Conservation (phyloP, 2,329 filamentous ascomycete species). For the Xylariales sp. region DNA sequence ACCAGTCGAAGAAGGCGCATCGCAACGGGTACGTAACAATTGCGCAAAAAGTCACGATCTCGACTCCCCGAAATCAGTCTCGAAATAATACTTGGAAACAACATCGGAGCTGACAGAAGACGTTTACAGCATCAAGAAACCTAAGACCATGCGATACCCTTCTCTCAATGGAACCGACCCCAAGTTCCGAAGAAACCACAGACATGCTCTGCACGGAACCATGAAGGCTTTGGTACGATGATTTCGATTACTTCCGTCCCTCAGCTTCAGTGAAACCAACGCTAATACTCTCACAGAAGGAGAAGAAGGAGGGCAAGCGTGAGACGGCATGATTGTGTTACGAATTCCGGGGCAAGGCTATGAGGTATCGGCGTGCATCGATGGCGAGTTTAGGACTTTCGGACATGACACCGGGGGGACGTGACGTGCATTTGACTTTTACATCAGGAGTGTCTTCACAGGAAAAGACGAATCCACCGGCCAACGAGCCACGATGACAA, state of each 20-base stretch:
- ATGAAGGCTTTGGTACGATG: conserved; percentile 87
- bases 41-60: neutral
- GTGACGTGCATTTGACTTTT: conserved; percentile 29
- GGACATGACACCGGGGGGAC: conserved; percentile 29
- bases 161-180: conserved; percentile 98
- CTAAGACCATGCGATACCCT: conserved; percentile 97
- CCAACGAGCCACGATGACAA: conserved; percentile 25
- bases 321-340: conserved; percentile 61
- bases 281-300: conserved; percentile 73
- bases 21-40: conserved; percentile 79
- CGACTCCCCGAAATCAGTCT: too few species aligned
- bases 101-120: too few species aligned
- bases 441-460: conserved; percentile 24
- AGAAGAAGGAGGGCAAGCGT: conserved; percentile 93
- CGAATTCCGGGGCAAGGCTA: conserved; percentile 15
- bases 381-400: conserved; percentile 25
- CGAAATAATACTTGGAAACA: too few species aligned
- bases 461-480: conserved; percentile 25
- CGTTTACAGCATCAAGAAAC: conserved; percentile 94
- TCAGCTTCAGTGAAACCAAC: too few species aligned
- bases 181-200: conserved; percentile 99
- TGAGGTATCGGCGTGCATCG: conserved; percentile 23
- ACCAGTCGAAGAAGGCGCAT: conserved; percentile 98
- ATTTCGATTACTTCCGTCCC: neutral
- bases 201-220: conserved; percentile 98